A percentile compares a stretch with the other conserved stretches of the same genome.
Conservation (phyloP, 202 grass and related monocot species). For the Dendrocalamus latiflorus region DNA sequence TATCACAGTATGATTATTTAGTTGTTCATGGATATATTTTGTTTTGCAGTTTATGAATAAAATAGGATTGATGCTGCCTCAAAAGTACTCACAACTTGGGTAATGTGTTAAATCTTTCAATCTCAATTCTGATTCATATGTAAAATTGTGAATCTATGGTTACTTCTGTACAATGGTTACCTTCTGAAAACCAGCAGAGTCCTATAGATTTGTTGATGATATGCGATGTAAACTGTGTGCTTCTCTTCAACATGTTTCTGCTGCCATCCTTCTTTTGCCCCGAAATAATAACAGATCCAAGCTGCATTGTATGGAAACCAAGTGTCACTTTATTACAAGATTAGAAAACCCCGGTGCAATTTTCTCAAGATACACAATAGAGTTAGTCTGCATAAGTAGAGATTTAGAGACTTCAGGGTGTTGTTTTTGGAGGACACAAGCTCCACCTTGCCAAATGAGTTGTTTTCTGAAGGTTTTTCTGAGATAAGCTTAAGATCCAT, state of each 20-base stretch:
- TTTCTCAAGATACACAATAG: neutral
- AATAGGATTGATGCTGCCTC: slow-evolving; percentile 70
- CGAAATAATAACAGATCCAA: neutral
- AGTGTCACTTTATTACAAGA: neutral
- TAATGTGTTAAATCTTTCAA: slow-evolving; percentile 40
- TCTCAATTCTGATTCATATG: slow-evolving; percentile 15
- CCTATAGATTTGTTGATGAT: slow-evolving; percentile 7
- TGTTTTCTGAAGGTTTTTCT: neutral
- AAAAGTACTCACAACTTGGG: slow-evolving; percentile 80
- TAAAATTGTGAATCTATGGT: slow-evolving; percentile 10
- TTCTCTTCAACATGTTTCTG: neutral
- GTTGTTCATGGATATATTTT: slow-evolving; percentile 25
- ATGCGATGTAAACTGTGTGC: neutral
- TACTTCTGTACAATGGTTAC: neutral
- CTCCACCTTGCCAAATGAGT: neutral
- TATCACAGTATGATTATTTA: slow-evolving; percentile 14
- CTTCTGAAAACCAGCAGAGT: neutral
- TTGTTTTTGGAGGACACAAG: neutral
- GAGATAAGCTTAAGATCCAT: neutral
- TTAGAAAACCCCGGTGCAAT: neutral
- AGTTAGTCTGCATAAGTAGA: neutral
- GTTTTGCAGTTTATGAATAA: slow-evolving; percentile 93
- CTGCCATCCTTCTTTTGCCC: neutral
- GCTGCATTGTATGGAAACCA: neutral
- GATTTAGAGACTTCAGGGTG: neutral